These are phyloP conservation scores for Tolypocladium nubicola DNA, from an alignment of 2,329 filamentous ascomycete species.

Conservation along the genomic window DNA sequence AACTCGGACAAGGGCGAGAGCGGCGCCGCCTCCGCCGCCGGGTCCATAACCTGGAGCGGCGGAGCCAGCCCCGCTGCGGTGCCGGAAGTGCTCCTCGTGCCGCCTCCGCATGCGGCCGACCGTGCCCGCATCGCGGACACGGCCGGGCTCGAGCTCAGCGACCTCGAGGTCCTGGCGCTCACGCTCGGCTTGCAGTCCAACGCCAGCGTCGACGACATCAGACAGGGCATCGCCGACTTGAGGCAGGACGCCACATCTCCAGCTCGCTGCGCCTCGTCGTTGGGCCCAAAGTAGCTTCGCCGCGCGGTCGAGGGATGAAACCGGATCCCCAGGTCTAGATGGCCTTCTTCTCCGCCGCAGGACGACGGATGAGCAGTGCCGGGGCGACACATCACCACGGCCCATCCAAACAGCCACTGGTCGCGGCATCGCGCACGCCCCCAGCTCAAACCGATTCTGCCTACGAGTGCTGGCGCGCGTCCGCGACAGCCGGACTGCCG, in stretches of 20 bases:
- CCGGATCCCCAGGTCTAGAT: neutral
- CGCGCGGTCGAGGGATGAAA: neutral
- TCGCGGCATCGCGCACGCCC: neutral
- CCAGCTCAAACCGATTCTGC: neutral
- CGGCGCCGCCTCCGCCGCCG: constrained; percentile 4
- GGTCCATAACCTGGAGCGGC: constrained; percentile 7
- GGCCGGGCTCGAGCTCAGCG: constrained; percentile 10
- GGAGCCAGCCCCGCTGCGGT: constrained; percentile 5
- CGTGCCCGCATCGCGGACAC: neutral
- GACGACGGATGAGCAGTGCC: neutral
- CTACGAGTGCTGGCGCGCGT: neutral
- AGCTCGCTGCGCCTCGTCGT: neutral
- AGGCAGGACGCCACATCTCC: constrained; percentile 8
- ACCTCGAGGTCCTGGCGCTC: constrained; percentile 23
- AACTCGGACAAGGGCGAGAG: constrained; percentile 7
- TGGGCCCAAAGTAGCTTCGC: neutral
- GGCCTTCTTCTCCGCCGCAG: neutral
- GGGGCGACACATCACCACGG: neutral
- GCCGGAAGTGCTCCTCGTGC: constrained; percentile 9
- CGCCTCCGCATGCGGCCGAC: constrained; percentile 1
- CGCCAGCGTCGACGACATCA: constrained; percentile 24
- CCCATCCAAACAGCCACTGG: neutral
- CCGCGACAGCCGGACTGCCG: neutral
- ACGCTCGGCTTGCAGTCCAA: constrained; percentile 22
- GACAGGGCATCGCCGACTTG: constrained; percentile 19